Conservation (phyloP, 176 grass and related monocot species). For the Zizania latifolia region DNA sequence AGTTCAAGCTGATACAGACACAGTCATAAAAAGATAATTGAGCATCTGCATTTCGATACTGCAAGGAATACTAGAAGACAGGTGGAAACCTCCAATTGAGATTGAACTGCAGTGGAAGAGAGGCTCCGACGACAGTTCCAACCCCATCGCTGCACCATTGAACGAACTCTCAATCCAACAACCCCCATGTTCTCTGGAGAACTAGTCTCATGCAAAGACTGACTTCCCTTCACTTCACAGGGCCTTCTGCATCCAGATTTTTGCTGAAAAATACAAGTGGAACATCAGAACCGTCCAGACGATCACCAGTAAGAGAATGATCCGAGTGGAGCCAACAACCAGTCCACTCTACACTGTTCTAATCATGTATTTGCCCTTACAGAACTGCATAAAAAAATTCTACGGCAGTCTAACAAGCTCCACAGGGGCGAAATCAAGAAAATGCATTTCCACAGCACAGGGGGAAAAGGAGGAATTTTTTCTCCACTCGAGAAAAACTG, state of each 20-base stretch:
- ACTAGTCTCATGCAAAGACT: neutral
- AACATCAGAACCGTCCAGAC: neutral
- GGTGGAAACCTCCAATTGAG: constrained; percentile 44
- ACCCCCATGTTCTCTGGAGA: constrained; percentile 8
- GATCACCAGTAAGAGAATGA: neutral
- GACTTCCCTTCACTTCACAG: neutral
- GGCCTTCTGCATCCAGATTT: neutral
- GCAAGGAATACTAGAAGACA: neutral
- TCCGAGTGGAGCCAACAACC: too few relatives aligned
- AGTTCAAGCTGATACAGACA: neutral
- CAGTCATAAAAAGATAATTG: neutral
- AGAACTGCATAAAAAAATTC: neutral
- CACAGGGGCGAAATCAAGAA: neutral
- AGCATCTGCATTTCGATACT: neutral
- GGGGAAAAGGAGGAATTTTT: neutral
- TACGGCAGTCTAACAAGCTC: neutral
- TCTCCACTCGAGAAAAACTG: neutral
- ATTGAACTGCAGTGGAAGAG: constrained; percentile 43
- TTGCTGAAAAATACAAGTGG: neutral
- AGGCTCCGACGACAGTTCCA: constrained; percentile 39
- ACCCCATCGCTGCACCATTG: constrained; percentile 24
- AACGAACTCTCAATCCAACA: constrained; percentile 27
- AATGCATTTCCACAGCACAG: neutral
- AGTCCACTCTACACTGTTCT: neutral
- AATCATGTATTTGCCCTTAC: neutral